Base-by-base conservation (phyloP, 106 monocot genomes). In the Amphibolis antarctica region DNA sequence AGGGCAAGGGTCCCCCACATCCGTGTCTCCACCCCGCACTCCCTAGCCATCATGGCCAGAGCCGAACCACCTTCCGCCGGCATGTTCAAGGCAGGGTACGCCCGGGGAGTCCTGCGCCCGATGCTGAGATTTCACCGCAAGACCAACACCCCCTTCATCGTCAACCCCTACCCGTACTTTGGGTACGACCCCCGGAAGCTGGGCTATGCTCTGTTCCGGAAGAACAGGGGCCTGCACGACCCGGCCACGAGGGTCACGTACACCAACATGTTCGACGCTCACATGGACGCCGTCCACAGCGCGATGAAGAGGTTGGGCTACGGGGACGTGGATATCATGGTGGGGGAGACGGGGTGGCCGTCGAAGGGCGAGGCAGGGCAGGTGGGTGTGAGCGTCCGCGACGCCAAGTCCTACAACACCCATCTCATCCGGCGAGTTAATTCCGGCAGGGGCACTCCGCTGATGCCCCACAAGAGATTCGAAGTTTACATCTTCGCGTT, bases 81-180 rank as follows among this genome's bases (percentile, higher is more conserved):
- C 22, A 64, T 79, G 1, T 94, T 94, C 83, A 71, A 74, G 9
- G 45, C 76, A 0, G 85, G 80, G 22, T 88, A 82, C 71, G 85
- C 81, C 44, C 64, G 69, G 4, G 65, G 50, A 0, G 52, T 88
- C 46, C 77, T 88, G 75, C 46, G 60, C 1, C 93, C 88, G 14
- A 80, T 93, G 78, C 85, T 88, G 31, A 57, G 83, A 5, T 85
- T 83, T 74, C 93, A 81, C 72, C 80, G 81, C 26, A 22, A 67
- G 9, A 81, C 81, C 28, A 79, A 79, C 25, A 69, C 77, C 0
- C 88, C 88, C 1, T 88, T 93, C 77, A 45, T 85, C 26, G 85
- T 93, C 29, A 94, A 94, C 70, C 81, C 89, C 18, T 94, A 94
- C 64, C 94, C 94, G 4, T 94, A 89, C 86, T 94, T 86, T 81